Base-by-base conservation (phyloP, 2,329 filamentous ascomycete genomes). In the Phyllosticta citriasiana region DNA sequence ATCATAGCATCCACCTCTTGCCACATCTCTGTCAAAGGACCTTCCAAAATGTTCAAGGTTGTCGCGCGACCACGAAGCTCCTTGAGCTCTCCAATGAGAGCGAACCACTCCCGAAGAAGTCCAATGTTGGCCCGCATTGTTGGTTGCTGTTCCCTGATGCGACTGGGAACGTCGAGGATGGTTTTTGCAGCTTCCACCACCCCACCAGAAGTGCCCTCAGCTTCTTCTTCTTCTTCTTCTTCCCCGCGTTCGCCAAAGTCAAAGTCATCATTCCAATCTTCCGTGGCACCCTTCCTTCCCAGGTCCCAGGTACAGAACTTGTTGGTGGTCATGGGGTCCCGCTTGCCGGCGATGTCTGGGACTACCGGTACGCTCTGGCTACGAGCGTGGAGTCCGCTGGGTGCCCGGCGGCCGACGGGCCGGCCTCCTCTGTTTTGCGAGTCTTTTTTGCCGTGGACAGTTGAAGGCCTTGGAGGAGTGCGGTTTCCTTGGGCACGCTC, bases 241-340 rank as follows among this genome's bases (percentile, higher is more conserved):
- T 70, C 65, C 24, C 68, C 71, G 2, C 59, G 53, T 35, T 70
- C 68, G 24, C 82, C 81, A 70, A 93, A 92, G 63, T 93, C 88
- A 67, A 95, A 94, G 71, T 95, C 90, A 65, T 92, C 88, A 67
- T 93, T 90, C 90, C 90, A 95, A 69, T 94, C 89, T 71, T 95
- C 90, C 64, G 87, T 92, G 10, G 86, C 86, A 16, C 84, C 87
- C 72, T 92, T 92, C 64, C 84, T 86, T n/a, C 87, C 85, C 52
- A 91, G 76, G 2, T 88, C 88, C 89, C 89, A 93, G 0, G 89
- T 92, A 53, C 89, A 88, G 69, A 91, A 93, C 68, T 91, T 92
- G 59, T 73, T 82, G n/a, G 82, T 69, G 73, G 78, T 72, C 76
- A 88, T 69, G 72, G 73, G 69, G 73, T 80, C 71, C 81, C 87